Evolutionary conservation across 768 basidiomycete species (phyloP).

Genomic region (Crucibulum laeve): DNA sequence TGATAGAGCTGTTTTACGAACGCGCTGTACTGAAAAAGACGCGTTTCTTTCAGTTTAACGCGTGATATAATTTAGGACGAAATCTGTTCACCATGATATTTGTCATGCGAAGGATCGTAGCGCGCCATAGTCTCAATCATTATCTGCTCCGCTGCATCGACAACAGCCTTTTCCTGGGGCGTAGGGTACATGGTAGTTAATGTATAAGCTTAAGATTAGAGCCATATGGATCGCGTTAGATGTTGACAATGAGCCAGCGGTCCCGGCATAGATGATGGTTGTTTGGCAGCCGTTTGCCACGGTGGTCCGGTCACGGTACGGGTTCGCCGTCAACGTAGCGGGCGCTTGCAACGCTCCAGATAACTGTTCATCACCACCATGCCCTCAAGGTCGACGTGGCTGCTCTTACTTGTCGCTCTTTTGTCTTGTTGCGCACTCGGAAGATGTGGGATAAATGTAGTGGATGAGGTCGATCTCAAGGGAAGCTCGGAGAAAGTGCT

Average conservation of each 20-base stretch:
- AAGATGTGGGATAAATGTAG: not conserved
- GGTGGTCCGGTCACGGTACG: constrained; percentile 8
- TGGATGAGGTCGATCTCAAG: not conserved
- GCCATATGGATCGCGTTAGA: not conserved
- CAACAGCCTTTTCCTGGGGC: constrained; percentile 41
- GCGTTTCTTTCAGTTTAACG: constrained; percentile 1
- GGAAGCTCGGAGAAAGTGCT: not conserved
- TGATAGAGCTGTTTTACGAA: constrained; percentile 69
- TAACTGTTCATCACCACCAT: constrained; percentile 12
- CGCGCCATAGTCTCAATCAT: constrained; percentile 72
- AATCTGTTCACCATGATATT: constrained; percentile 58
- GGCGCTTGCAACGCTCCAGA: constrained; percentile 1
- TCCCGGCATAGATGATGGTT: too few species aligned
- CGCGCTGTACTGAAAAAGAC: constrained; percentile 62
- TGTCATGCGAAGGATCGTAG: constrained; percentile 81
- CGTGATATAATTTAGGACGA: constrained; percentile 1
- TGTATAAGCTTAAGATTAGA: constrained; percentile 4
- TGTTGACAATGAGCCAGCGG: too few species aligned
- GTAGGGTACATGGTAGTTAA: constrained; percentile 45
- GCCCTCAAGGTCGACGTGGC: constrained; percentile 17
- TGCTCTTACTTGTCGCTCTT: constrained; percentile 38
- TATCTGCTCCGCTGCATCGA: constrained; percentile 59
- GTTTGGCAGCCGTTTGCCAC: constrained; percentile 17
- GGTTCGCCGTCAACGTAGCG: not conserved
- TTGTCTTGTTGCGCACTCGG: constrained; percentile 12